Base-by-base conservation (phyloP, 768 basidiomycete species). In the Leucocoprinus leucothites region DNA sequence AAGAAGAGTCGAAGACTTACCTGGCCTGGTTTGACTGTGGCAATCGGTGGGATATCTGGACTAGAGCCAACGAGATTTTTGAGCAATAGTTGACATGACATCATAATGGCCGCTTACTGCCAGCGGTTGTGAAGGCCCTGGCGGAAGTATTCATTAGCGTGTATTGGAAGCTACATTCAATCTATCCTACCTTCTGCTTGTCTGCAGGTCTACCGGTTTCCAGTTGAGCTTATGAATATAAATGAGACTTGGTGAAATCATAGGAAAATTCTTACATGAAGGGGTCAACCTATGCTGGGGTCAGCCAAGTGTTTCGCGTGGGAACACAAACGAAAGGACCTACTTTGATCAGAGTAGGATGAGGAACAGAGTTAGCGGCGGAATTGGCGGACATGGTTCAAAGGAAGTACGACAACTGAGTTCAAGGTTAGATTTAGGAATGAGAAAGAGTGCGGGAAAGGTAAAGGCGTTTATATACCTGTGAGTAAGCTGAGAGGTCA, bases 41-140 rank as follows among this genome's bases (percentile, higher is more conserved):
- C 81, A 34, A 80, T 63, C 0, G 86, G 64, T n/a, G 85, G 84
- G 48, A 87, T 87, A 58, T 84, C 82, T 0, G 82, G 85, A 61
- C 84, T 53, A 26, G 11, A 18, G 13, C n/a, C n/a, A n/a, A n/a
- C n/a, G 38, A n/a, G 2, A 18, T 6, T 14, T 84, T 52, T 28
- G 48, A 48, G 18, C 14, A n/a, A 34, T 34, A 19, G 28, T 41
- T 22, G 3, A 13, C n/a, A 24, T 13, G 7, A 3, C 13, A 34
- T 1, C 24, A 3, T 4, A 34, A 13, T 24, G 8, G 19, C 40
- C 9, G 71, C 86, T 65, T 69, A 87, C 85, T 87, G 86, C 86
- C 86, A 87, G 44, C 86, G 82, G 64, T 87, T 87, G 61, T 87
- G 86, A 9, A 87, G 61, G 24, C 82, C 82, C 84, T 86, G 50